Conservation (phyloP, 805 yeast genomes). For the Lachancea quebecensis region DNA sequence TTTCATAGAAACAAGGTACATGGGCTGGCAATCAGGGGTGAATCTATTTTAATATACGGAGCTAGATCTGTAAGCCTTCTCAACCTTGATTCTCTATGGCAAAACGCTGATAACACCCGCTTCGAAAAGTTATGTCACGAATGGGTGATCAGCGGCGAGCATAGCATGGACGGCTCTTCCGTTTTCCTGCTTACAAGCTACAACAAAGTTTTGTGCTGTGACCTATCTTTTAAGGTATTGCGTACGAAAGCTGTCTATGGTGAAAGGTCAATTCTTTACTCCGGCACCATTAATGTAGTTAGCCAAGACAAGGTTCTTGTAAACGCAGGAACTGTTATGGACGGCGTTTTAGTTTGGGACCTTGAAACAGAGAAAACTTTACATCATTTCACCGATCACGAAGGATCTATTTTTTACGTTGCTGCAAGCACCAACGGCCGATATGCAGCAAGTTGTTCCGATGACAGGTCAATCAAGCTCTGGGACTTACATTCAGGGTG, state of each 20-base stretch:
- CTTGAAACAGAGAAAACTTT: slow-evolving; percentile 37
- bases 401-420: slow-evolving; percentile 87
- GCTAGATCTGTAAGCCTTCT: slow-evolving; percentile 58
- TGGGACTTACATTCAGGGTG: slow-evolving; percentile 58
- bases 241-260: slow-evolving; percentile 38
- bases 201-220: slow-evolving; percentile 42
- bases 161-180: slow-evolving; percentile 34
- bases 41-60: slow-evolving; percentile 49
- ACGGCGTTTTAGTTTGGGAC: slow-evolving; percentile 80
- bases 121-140: slow-evolving; percentile 57
- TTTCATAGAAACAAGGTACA: slow-evolving; percentile 78
- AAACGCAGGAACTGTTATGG: slow-evolving; percentile 92
- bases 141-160: slow-evolving; percentile 68
- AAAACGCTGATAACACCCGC: slow-evolving; percentile 10
- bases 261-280: slow-evolving; percentile 79
- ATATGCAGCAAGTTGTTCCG: slow-evolving; percentile 75
- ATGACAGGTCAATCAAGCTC: slow-evolving; percentile 80
- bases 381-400: slow-evolving; percentile 64
- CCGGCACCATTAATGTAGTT: slow-evolving; percentile 63
- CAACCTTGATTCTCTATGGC: slow-evolving; percentile 27
- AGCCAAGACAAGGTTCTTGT: slow-evolving; percentile 40
- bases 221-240: slow-evolving; percentile 19
- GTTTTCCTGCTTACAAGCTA: slow-evolving; percentile 70
- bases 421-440: slow-evolving; percentile 49
- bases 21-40: slow-evolving; percentile 47